Percentiles rank a stretch among this genome's conserved stretches.
Conservation (phyloP, 352 stramenopile species). For the Globisporangium lucens region DNA sequence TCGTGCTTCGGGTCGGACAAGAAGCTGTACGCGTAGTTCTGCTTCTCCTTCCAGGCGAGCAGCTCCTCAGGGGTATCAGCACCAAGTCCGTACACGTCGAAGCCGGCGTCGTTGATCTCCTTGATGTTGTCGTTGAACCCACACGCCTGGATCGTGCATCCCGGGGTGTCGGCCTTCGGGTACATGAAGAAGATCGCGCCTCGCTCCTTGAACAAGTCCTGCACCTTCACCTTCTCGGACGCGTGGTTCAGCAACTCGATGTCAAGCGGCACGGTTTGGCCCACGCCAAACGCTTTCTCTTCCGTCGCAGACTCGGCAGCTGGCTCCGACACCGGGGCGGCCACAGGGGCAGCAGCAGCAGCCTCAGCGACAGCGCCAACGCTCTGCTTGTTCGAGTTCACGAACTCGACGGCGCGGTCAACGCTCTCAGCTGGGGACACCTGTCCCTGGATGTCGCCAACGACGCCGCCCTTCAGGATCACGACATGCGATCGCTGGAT, state of each 20-base stretch:
- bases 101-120: conserved; percentile 68
- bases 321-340: background rate
- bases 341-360: background rate
- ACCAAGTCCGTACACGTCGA: conserved; percentile 80
- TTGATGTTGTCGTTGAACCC: conserved; percentile 84
- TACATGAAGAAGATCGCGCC: conserved; percentile 89
- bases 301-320: conserved; percentile 1
- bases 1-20: conserved; percentile 78
- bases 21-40: conserved; percentile 78
- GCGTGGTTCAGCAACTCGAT: conserved; percentile 69
- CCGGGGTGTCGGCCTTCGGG: conserved; percentile 80
- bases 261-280: conserved; percentile 49
- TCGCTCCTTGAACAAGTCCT: conserved; percentile 69
- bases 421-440: conserved; percentile 78
- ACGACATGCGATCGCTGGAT: conserved; percentile 85
- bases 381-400: conserved; percentile 41
- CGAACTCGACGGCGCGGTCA: conserved; percentile 66
- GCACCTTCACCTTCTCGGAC: conserved; percentile 51
- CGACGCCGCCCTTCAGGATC: conserved; percentile 71
- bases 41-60: conserved; percentile 73
- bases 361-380: background rate
- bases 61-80: conserved; percentile 66
- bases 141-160: conserved; percentile 80
- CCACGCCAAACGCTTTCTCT: conserved; percentile 32
- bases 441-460: conserved; percentile 77